Evolutionary conservation across 768 basidiomycete species (phyloP).

Genomic region (Dioszegia hungarica): DNA sequence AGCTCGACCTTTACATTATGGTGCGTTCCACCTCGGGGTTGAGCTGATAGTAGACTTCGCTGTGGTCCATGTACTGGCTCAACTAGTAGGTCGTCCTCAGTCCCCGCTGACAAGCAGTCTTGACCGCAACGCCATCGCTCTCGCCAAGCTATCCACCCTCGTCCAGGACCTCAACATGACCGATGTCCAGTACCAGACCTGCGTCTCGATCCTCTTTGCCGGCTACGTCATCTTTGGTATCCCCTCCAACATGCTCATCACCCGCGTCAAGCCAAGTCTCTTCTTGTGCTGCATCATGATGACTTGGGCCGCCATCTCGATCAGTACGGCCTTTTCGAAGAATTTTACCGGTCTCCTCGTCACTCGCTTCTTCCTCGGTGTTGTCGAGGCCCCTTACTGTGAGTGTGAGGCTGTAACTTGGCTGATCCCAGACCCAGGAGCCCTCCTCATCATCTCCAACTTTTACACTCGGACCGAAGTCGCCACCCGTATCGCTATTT

Average conservation of each 20-base stretch:
- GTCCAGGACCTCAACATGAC: conserved; percentile 36
- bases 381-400: conserved; percentile 14
- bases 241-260: conserved; percentile 43
- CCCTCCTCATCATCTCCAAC: conserved; percentile 45
- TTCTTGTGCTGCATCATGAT: conserved; percentile 25
- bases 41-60: too few relatives aligned
- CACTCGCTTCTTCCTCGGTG: conserved; percentile 55
- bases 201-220: conserved; percentile 44
- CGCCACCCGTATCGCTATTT: conserved; percentile 57
- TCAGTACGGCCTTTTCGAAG: conserved; percentile 52
- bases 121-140: conserved; percentile 31
- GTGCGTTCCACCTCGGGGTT: too few relatives aligned
- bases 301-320: conserved; percentile 48
- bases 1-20: conserved; percentile 14
- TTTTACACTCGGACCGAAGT: conserved; percentile 58
- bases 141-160: conserved; percentile 36
- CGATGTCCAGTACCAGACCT: conserved; percentile 32
- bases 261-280: conserved; percentile 11
- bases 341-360: conserved; percentile 51
- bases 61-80: conserved; percentile 8
- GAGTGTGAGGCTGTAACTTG: not conserved
- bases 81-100: not conserved
- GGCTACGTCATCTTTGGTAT: conserved; percentile 25
- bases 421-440: conserved; percentile 48
- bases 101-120: not conserved